Base-by-base conservation (phyloP, 2,329 filamentous ascomycete genomes). In the Coniochaeta ligniaria region DNA sequence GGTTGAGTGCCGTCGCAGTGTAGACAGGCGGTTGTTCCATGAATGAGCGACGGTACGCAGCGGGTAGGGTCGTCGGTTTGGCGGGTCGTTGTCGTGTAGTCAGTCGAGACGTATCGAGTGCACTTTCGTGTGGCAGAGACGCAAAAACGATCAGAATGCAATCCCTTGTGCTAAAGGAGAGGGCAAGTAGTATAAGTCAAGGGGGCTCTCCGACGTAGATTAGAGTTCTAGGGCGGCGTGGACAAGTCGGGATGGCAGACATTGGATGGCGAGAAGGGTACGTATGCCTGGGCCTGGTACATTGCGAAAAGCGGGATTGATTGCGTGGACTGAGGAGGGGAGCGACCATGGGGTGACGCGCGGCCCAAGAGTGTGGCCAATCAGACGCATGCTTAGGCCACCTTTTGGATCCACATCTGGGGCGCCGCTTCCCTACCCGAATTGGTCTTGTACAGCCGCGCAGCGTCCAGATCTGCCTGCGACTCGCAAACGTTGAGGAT, bases 261-360 rank as follows among this genome's bases (percentile, higher is more conserved):
- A 24, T 17, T 52, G 47, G 47, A 52, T 52, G 47, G 47, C 47
- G 47, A 52, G 47, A 52, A 52, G 26, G 47, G 47, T 52, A 52
- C 47, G 47, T 52, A 52, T 26, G 47, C 47, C 47, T 28, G 47
- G 47, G 47, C 47, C 47, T 52, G n/a, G 47, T 52, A 52, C 47
- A 6, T 52, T 52, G 47, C 47, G 47, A 52, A 52, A 52, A 52
- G 47, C 47, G 47, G 47, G 47, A 52, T 52, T 52, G 47, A 52
- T 52, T 52, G 47, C 47, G 47, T 52, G 47, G 47, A 52, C 47
- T 52, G 47, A 31, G 47, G 47, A 52, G 47, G 47, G 47, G 47
- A 52, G 47, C 6, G 47, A 52, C 24, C 47, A 52, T 31, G 22
- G 47, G 47, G 47, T 52, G 47, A 52, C 47, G 47, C 47, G 47